phyloP scores from a whole-genome alignment of 176 grass and related monocot species.

The Areca catechu region DNA sequence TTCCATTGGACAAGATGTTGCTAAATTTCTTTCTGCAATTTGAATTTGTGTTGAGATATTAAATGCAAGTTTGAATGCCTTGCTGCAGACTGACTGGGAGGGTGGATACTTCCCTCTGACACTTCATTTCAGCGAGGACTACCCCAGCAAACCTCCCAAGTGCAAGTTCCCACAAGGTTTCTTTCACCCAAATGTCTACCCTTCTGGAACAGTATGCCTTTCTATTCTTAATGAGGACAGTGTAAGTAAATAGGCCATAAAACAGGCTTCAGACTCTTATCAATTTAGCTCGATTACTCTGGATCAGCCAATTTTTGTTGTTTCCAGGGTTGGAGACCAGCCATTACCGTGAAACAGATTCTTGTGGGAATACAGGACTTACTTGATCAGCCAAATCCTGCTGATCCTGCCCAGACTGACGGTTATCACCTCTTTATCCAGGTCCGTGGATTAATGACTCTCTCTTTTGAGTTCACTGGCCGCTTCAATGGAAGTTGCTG shows the following conservation, averaged over 20 bases:
- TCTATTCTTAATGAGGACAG: slow-evolving; percentile 69
- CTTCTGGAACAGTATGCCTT: slow-evolving; percentile 69
- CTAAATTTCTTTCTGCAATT: no score
- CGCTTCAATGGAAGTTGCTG: background rate
- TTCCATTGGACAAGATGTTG: no score
- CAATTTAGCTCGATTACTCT: no score
- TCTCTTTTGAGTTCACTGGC: background rate
- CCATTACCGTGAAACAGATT: slow-evolving; percentile 14
- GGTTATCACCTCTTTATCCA: slow-evolving; percentile 13
- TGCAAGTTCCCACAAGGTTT: slow-evolving; percentile 67
- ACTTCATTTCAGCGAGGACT: slow-evolving; percentile 64
- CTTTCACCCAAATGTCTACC: slow-evolving; percentile 75
- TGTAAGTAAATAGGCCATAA: slow-evolving; percentile 19
- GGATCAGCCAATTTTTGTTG: background rate
- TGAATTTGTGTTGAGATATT: no score
- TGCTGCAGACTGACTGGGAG: slow-evolving; percentile 60
- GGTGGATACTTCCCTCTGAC: slow-evolving; percentile 56
- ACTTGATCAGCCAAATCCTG: slow-evolving; percentile 13
- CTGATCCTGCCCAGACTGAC: slow-evolving; percentile 9
- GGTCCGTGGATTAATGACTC: background rate
- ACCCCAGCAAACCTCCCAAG: slow-evolving; percentile 72
- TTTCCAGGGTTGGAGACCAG: slow-evolving; percentile 13
- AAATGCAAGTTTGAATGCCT: no score
- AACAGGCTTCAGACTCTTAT: no score
- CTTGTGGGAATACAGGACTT: slow-evolving; percentile 14